Conservation (phyloP, 208 protist species). For the Angomonas deanei region DNA sequence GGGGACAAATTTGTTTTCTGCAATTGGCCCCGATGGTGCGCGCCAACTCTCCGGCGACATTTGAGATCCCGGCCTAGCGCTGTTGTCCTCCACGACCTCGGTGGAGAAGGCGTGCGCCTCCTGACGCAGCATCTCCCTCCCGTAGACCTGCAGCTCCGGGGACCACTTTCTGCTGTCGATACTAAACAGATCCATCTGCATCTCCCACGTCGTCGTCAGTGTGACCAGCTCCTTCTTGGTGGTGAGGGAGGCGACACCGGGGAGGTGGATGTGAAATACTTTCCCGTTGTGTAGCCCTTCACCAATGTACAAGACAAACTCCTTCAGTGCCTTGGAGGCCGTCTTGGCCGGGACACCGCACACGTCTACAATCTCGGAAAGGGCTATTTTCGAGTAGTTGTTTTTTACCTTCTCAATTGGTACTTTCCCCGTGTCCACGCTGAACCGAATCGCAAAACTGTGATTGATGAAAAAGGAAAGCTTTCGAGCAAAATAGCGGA, state of each 20-base stretch:
- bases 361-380: slow-evolving; percentile 58
- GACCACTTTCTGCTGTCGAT: slow-evolving; percentile 76
- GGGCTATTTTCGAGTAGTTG: slow-evolving; percentile 25
- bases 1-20: slow-evolving; percentile 30
- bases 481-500: slow-evolving; percentile 26
- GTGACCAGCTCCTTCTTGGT: slow-evolving; percentile 55
- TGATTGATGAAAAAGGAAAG: slow-evolving; percentile 42
- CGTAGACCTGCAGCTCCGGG: slow-evolving; percentile 29
- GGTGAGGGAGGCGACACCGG: slow-evolving; percentile 51
- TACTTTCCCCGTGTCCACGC: slow-evolving; percentile 29
- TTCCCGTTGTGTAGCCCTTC: slow-evolving; percentile 66
- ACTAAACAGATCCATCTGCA: slow-evolving; percentile 58
- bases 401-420: slow-evolving; percentile 23
- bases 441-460: slow-evolving; percentile 45
- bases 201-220: slow-evolving; percentile 40
- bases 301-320: slow-evolving; percentile 82
- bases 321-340: slow-evolving; percentile 50
- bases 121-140: slow-evolving; percentile 21
- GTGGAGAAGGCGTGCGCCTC: slow-evolving; percentile 6
- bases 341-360: slow-evolving; percentile 64
- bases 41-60: slow-evolving; percentile 31
- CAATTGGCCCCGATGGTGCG: not conserved
- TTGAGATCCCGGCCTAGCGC: slow-evolving; percentile 8
- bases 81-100: slow-evolving; percentile 1
- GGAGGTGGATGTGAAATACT: slow-evolving; percentile 58